Base-by-base conservation (phyloP, 2,329 filamentous ascomycete species). In the Colletotrichum paranaense region DNA sequence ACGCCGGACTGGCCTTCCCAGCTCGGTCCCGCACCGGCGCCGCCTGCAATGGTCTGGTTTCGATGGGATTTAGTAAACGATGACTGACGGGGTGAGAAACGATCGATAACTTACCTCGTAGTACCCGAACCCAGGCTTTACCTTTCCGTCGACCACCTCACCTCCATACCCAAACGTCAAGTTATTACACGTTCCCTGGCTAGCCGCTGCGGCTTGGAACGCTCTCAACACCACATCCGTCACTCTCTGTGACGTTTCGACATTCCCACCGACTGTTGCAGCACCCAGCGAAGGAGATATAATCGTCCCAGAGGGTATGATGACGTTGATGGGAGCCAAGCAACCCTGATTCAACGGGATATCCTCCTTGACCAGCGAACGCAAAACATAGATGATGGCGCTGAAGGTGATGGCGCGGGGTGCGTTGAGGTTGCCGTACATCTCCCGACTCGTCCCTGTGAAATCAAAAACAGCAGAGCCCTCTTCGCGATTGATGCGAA, bases 291-390 rank as follows among this genome's bases (percentile, higher is more conserved):
- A 94, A 22, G 42, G 93, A 60, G 91, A 91, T 78, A 93, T 42
- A 19, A 42, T 42, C 6, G 38, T 42, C 92, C 0, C 78, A 94
- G 93, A 64, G 95, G 8, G 42, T 49, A 49, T 94, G 58, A 87
- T 86, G 78, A 97, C 92, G 64, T 90, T 88, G 77, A 96, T 93
- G 0, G 94, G 94, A 62, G 90, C 90, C 2, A 97, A 86, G 76
- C 94, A 97, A 76, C 94, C 94, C 82, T 97, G 94, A 83, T 97
- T 97, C 5, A 97, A 88, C 0, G 94, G 94, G 16, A 97, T 95
- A 76, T 96, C 93, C 76, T 94, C 90, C 49, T 89, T 91, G 77
- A 97, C 95, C 72, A 97, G 87, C 78, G 92, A 94, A 52, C 94
- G 91, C 19, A 83, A 24, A 9, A 55, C 52, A 14, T 28, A 24